Evolutionary conservation across 1,284 basidiomycete genomes (phyloP), one percentile per base, ranked within the genome.

Genomic region (Pseudozyma tsukubaensis): DNA sequence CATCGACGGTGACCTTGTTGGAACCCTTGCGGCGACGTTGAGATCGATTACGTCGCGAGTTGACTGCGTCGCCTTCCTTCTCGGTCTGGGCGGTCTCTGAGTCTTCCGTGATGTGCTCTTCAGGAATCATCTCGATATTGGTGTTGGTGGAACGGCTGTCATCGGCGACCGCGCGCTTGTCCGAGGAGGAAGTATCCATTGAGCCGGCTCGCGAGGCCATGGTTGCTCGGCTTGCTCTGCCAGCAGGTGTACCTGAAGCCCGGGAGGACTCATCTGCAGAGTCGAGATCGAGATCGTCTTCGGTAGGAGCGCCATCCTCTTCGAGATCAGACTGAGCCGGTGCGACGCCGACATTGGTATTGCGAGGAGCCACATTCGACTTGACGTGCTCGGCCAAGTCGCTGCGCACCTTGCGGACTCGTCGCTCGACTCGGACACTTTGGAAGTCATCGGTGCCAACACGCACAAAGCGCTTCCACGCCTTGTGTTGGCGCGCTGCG

Each of bases 361-460:
- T 80, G 16, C 72, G 64, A 3, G 78, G 77, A 5, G 76, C 75
- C 2, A 79, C 77, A 4, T 65, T 62, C 2, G 74, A 71, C 54
- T 72, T 77, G 58, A 79, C 69, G 50, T 72, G 53, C 47, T 72
- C 42, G 44, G 73, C 63, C 47, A 80, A 60, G 57, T 94, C 93
- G 53, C 91, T 92, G 57, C 92, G 88, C 16, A 93, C 92, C 45
- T 92, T 90, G 86, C 93, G 92, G 84, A 94, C 92, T 4, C 93
- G 91, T 62, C 93, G 88, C 85, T 94, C 93, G 45, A 92, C 90
- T 47, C 92, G 89, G 5, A 91, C 90, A 79, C 92, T 93, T 86
- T 94, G 90, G 49, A 94, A 85, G 83, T 94, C 93, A 81, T 94
- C 93, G 4, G 90, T 90, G 68, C 92, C 89, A 18, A 94, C 92